These are phyloP conservation scores for Stereocaulon alpinum DNA, from an alignment of 495 filamentous ascomycete genomes.

Conservation along the genomic window DNA sequence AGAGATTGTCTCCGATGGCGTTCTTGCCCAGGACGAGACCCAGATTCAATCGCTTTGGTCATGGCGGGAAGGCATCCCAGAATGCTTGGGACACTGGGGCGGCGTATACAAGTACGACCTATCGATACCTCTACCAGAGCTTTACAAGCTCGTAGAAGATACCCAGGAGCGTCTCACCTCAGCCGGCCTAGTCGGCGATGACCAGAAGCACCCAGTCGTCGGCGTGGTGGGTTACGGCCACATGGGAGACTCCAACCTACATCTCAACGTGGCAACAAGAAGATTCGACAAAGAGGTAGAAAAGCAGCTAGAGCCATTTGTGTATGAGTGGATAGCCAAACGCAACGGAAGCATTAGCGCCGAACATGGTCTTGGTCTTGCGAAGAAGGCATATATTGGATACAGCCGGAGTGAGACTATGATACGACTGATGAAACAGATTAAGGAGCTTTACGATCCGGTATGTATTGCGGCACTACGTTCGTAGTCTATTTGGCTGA, in stretches of 20 bases:
- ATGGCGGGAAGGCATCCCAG: slow-evolving; percentile 88
- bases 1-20: slow-evolving; percentile 76
- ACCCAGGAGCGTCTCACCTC: slow-evolving; percentile 56
- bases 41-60: slow-evolving; percentile 79
- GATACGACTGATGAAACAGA: slow-evolving; percentile 81
- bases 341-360: slow-evolving; percentile 87
- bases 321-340: slow-evolving; percentile 91
- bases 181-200: slow-evolving; percentile 67
- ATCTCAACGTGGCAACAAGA: slow-evolving; percentile 76
- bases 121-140: slow-evolving; percentile 78
- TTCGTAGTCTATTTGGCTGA: slow-evolving; percentile 23
- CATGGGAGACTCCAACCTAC: slow-evolving; percentile 93
- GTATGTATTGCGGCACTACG: slow-evolving; percentile 42
- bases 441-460: slow-evolving; percentile 87
- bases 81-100: slow-evolving; percentile 78
- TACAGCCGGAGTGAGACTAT: slow-evolving; percentile 84
- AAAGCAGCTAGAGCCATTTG: slow-evolving; percentile 81
- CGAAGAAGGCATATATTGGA: slow-evolving; percentile 88
- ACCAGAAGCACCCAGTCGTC: slow-evolving; percentile 68
- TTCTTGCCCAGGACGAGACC: slow-evolving; percentile 83
- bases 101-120: slow-evolving; percentile 98
- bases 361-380: slow-evolving; percentile 87
- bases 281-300: slow-evolving; percentile 83
- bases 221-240: slow-evolving; percentile 93
- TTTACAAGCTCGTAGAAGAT: slow-evolving; percentile 85